Base-by-base conservation (phyloP, 1,139 yeast genomes). In the Yarrowia galli region DNA sequence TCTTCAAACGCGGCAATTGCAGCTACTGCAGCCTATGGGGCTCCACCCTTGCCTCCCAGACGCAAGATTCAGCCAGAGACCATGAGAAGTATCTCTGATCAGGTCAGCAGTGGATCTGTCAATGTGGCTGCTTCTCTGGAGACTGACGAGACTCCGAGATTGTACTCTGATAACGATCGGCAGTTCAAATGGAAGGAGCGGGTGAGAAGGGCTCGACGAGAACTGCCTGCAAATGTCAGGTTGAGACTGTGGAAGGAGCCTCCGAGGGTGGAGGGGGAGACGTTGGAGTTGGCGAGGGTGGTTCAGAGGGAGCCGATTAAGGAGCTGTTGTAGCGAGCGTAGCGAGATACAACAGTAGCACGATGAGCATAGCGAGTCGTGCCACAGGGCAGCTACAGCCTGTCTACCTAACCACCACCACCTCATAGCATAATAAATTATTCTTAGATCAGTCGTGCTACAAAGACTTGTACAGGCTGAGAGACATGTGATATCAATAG, bases 111-210 rank as follows among this genome's bases (percentile, higher is more conserved):
- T 20, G 64, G 64, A 2, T 58, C 64, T 32, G 51, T 43, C 9
- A 18, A 58, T 18, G 45, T 46, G 18, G n/a, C 43, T 2, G 56
- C 45, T 1, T 46, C 56, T 12, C 56, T 18, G 36, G 56, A 61
- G 25, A 46, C 66, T 2, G 53, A 43, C 54, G 51, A 28, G 46
- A 7, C 72, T 72, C 28, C 72, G 71, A 43, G 48, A 60, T 7
- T 67, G 70, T n/a, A 74, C 74, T 58, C 64, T 9, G 12, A 67
- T 65, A 53, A 72, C 70, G 61, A 69, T 45, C 16, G 49, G 61
- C 72, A 28, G 46, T 51, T 32, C 54, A 71, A 73, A 35, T 83
- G 86, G 86, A 79, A 78, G 67, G 71, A 72, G 49, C 77, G 86
- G 45, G 78, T 82, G 5, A 71, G 71, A 12, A 73, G 73, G 3